Evolutionary conservation across 352 stramenopile species (phyloP), one percentile per base, ranked within the genome.

Genomic region (Pythium volutum): DNA sequence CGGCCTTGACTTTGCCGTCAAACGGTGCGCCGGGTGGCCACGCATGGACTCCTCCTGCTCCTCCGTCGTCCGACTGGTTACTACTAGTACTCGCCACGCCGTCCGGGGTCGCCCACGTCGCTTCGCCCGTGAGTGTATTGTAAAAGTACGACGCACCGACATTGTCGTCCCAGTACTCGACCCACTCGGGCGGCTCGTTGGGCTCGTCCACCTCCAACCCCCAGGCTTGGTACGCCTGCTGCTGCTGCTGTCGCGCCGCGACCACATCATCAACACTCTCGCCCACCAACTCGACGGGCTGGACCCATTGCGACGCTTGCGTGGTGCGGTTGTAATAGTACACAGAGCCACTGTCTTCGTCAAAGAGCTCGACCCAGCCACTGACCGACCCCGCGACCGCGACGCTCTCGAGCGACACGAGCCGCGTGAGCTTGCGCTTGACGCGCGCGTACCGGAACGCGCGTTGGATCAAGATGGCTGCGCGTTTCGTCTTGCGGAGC

Each of bases 111-210:
- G 76, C 68, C 82, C 82, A 91, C n/a, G 76, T 87, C 0, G 79
- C 78, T 25, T 89, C 79, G 2, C 82, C 82, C 1, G 82, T 91
- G 46, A 73, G 68, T 12, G 70, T 71, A 59, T 89, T 89, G 67
- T 89, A 86, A 31, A 81, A 91, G 59, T 91, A 91, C 39, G 71
- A 75, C 23, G 78, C 64, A 1, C 71, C 79, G 9, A 79, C 76
- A 54, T 77, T 87, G 36, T 87, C 81, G 58, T 90, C 81, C 79
- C 81, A 90, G 65, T 79, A 88, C 67, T 88, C 79, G 51, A 88
- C 67, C 81, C 81, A 90, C 33, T 86, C 78, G 15, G 59, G 63
- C 15, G 14, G 8, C 31, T 36, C 31, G 6, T 11, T 36, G n/a
- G 53, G 39, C 7, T 75, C 64, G 3, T 59, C 49, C 14, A 58